Conservation (phyloP, 2,329 filamentous ascomycete species). For the Pestalotiopsis sp. region DNA sequence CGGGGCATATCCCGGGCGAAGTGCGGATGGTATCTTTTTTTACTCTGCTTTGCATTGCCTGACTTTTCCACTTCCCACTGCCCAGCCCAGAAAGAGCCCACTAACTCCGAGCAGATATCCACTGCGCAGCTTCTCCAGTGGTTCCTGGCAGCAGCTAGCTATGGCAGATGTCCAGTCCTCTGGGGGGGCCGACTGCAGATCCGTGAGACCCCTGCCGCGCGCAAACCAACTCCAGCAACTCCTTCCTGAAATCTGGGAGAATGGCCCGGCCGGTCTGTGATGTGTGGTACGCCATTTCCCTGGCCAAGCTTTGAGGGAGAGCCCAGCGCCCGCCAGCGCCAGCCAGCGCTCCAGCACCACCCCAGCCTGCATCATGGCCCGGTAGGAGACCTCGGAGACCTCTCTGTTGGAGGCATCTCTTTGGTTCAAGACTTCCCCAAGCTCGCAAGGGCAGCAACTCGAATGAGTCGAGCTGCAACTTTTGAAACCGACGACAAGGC, state of each 20-base stretch:
- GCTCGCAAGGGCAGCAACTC: neutral
- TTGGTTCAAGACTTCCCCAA: neutral
- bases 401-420: neutral
- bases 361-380: neutral
- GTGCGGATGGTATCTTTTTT: neutral
- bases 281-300: neutral
- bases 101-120: neutral
- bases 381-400: neutral
- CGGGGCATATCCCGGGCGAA: neutral
- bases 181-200: neutral
- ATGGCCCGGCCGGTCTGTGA: neutral
- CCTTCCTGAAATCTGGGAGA: neutral
- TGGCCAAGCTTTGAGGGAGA: neutral
- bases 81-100: neutral
- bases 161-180: neutral
- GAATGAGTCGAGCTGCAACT: neutral
- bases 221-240: neutral
- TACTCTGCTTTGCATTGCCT: neutral
- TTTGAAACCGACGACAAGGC: slow-evolving; percentile 9
- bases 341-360: neutral
- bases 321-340: neutral
- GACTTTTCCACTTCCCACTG: neutral
- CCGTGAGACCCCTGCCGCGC: neutral
- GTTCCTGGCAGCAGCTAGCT: neutral
- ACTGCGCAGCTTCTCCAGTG: neutral